phyloP scores from a whole-genome alignment of 2,329 filamentous ascomycete genomes.

The Grosmannia clavigera region DNA sequence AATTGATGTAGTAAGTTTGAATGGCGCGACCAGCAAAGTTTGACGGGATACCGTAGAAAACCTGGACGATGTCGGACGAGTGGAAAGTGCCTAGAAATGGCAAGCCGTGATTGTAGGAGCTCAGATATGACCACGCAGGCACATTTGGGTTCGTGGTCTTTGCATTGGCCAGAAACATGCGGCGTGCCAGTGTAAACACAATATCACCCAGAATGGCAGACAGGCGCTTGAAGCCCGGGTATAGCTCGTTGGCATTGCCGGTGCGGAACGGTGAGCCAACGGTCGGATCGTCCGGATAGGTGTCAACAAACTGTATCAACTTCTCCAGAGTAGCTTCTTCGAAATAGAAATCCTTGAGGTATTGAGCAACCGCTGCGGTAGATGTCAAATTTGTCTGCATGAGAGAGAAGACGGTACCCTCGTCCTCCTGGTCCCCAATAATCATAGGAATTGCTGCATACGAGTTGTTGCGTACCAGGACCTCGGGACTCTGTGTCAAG shows the following conservation, averaged over 20 bases:
- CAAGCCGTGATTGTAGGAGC: slow-evolving; percentile 58
- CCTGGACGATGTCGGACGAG: slow-evolving; percentile 53
- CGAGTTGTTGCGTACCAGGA: slow-evolving; percentile 36
- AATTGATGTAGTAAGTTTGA: slow-evolving; percentile 60
- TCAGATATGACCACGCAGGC: slow-evolving; percentile 62
- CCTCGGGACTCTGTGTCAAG: slow-evolving; percentile 51
- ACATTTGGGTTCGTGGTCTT: slow-evolving; percentile 39
- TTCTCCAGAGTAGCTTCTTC: slow-evolving; percentile 34
- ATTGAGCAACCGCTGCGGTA: slow-evolving; percentile 43
- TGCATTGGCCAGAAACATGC: slow-evolving; percentile 44
- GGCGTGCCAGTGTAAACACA: slow-evolving; percentile 59
- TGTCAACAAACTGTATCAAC: slow-evolving; percentile 44
- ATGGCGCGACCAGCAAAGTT: slow-evolving; percentile 49
- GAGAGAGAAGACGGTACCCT: slow-evolving; percentile 63
- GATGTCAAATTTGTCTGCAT: slow-evolving; percentile 58
- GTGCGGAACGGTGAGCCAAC: slow-evolving; percentile 64
- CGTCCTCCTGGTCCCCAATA: slow-evolving; percentile 67
- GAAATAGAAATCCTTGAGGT: slow-evolving; percentile 51
- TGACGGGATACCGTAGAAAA: slow-evolving; percentile 52
- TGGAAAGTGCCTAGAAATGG: slow-evolving; percentile 69
- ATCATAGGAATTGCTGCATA: slow-evolving; percentile 38
- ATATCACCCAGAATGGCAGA: slow-evolving; percentile 66
- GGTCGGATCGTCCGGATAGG: slow-evolving; percentile 44
- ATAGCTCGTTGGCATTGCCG: slow-evolving; percentile 53
- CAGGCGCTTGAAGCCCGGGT: slow-evolving; percentile 65